Conservation (phyloP, 2,329 filamentous ascomycete genomes). For the Fusarium vanettenii region DNA sequence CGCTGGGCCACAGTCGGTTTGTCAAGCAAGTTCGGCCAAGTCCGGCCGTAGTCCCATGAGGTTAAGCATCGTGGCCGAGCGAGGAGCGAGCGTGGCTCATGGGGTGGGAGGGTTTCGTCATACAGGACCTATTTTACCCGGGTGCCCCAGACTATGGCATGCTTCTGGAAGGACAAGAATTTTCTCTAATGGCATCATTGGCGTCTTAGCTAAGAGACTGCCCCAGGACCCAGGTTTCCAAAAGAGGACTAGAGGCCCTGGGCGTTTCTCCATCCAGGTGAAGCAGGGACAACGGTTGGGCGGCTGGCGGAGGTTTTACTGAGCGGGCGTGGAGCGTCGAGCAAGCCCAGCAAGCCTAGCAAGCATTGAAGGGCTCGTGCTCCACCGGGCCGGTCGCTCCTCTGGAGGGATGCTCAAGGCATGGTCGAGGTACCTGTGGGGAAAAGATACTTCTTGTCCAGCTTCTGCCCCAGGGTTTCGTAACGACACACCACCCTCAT, state of each 20-base stretch:
- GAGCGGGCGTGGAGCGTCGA: slow-evolving; percentile 21
- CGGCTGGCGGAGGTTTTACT: slow-evolving; percentile 32
- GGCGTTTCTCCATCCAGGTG: slow-evolving; percentile 28
- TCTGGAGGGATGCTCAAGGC: slow-evolving; percentile 15
- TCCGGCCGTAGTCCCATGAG: slow-evolving; percentile 41
- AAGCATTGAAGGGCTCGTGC: slow-evolving; percentile 17
- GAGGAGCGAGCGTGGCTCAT: slow-evolving; percentile 10
- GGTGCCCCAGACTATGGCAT: slow-evolving; percentile 36
- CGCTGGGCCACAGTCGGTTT: slow-evolving; percentile 44
- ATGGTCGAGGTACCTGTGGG: slow-evolving; percentile 43
- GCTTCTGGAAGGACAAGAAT: slow-evolving; percentile 47
- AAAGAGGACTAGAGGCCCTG: slow-evolving; percentile 26
- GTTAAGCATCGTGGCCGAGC: slow-evolving; percentile 32
- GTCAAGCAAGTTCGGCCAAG: slow-evolving; percentile 41
- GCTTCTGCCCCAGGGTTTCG: slow-evolving; percentile 41
- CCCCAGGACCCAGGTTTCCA: slow-evolving; percentile 16
- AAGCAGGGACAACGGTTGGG: slow-evolving; percentile 32
- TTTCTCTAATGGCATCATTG: slow-evolving; percentile 42
- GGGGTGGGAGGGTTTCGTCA: slow-evolving; percentile 36
- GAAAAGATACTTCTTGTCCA: slow-evolving; percentile 42
- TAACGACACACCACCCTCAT: slow-evolving; percentile 42
- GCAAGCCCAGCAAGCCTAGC: neutral
- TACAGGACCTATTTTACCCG: slow-evolving; percentile 8
- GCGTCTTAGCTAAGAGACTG: slow-evolving; percentile 19
- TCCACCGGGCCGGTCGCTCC: slow-evolving; percentile 42